Percentiles rank a stretch among this genome's conserved stretches.
Conservation (phyloP, 345 rosid genomes). For the Cardamine chenopodiifolia region DNA sequence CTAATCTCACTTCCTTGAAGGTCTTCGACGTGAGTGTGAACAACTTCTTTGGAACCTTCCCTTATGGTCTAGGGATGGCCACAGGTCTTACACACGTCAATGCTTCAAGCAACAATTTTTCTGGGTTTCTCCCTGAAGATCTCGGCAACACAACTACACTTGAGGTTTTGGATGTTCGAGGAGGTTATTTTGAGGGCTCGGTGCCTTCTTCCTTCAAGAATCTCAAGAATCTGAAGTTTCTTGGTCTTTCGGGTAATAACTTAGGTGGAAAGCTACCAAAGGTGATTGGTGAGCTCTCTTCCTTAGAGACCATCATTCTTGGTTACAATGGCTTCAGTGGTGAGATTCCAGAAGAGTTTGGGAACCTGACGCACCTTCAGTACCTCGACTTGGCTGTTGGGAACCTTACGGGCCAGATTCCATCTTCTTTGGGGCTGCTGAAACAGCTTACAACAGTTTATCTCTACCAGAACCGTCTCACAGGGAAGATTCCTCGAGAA, state of each 20-base stretch:
- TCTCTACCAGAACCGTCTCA: conserved; percentile 61
- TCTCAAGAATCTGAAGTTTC: conserved; percentile 63
- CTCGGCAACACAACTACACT: conserved; percentile 71
- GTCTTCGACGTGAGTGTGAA: conserved; percentile 72
- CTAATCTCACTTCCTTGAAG: conserved; percentile 60
- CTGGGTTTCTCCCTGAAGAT: conserved; percentile 81
- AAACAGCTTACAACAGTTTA: conserved; percentile 65
- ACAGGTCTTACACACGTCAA: conserved; percentile 65
- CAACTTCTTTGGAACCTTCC: conserved; percentile 71
- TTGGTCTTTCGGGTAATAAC: conserved; percentile 80
- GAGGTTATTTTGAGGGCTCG: conserved; percentile 70
- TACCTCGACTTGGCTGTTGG: conserved; percentile 81
- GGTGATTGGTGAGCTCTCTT: conserved; percentile 63
- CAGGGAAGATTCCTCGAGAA: conserved; percentile 65
- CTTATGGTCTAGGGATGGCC: conserved; percentile 74
- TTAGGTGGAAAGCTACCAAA: conserved; percentile 59
- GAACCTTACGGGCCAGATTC: conserved; percentile 64
- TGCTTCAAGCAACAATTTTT: conserved; percentile 85
- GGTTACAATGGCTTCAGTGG: conserved; percentile 76
- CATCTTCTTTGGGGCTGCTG: conserved; percentile 59
- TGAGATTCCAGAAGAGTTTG: conserved; percentile 66
- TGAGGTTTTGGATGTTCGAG: conserved; percentile 73
- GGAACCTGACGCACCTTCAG: conserved; percentile 63
- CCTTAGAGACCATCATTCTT: conserved; percentile 64
- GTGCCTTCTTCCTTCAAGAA: conserved; percentile 59